Percentiles rank a stretch among this genome's conserved stretches.
Conservation (phyloP, 148 eudicot species). For the Rhododendron vialii region DNA sequence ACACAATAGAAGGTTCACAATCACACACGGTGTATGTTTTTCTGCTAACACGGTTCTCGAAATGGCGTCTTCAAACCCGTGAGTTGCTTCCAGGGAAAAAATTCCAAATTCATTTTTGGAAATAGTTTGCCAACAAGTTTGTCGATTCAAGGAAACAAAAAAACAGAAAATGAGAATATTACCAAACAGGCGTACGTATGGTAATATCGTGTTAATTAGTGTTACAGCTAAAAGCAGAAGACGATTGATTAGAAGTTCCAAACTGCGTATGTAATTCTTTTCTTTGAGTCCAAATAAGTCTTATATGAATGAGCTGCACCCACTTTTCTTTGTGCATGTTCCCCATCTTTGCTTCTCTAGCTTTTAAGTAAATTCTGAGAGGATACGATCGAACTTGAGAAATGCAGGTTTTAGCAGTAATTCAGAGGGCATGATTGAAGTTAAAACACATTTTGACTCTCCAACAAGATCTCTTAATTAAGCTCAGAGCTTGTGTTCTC, state of each 20-base stretch:
- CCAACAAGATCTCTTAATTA: constrained; percentile 39
- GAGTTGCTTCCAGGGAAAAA: background rate
- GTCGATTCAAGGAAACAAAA: background rate
- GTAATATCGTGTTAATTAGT: background rate
- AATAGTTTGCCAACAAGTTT: background rate
- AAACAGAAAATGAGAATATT: background rate
- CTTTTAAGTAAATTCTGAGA: background rate
- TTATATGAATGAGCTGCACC: background rate
- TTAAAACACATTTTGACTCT: constrained; percentile 58
- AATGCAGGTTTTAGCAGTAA: constrained; percentile 65
- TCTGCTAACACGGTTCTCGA: background rate
- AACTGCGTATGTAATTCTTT: background rate
- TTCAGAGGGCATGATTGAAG: constrained; percentile 32
- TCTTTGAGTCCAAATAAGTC: background rate
- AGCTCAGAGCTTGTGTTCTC: constrained; percentile 44
- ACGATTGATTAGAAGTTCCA: background rate
- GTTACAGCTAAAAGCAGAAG: background rate
- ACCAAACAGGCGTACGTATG: background rate
- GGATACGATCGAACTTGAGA: background rate
- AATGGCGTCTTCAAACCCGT: background rate
- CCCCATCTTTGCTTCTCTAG: background rate
- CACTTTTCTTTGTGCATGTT: background rate
- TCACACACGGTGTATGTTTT: background rate
- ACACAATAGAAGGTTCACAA: background rate
- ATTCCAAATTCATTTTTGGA: background rate